Evolutionary conservation across 192 early-diverging fungal species (phyloP).

Genomic region (Backusella parvicylindrica): DNA sequence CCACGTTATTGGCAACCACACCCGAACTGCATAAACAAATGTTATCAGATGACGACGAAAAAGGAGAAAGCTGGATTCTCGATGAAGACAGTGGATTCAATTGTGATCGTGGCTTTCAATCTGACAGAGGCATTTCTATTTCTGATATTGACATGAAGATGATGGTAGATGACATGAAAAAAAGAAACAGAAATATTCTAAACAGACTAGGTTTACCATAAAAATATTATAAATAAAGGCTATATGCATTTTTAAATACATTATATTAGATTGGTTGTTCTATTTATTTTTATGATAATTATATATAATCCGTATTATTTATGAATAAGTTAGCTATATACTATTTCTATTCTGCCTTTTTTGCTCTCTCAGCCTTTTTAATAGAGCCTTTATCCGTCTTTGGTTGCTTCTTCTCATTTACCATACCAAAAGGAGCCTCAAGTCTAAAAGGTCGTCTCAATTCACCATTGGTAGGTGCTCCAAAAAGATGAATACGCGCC

Average conservation of each 20-base stretch:
- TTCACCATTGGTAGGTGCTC: conserved; percentile 67
- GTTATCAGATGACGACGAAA: background rate
- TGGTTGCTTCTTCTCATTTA: conserved; percentile 32
- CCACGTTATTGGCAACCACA: background rate
- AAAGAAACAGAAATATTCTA: background rate
- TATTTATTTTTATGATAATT: too few species aligned
- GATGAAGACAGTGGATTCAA: background rate
- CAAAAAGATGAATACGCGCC: conserved; percentile 77
- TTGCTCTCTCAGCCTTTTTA: conserved; percentile 53
- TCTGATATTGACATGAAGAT: background rate
- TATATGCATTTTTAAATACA: too few species aligned
- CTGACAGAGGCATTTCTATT: background rate
- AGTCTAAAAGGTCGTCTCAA: conserved; percentile 84
- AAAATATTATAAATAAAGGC: too few species aligned
- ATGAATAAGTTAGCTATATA: too few species aligned
- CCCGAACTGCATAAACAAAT: background rate
- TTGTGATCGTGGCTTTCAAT: background rate
- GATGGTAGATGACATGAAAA: background rate
- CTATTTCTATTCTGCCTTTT: conserved; percentile 24
- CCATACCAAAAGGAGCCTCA: conserved; percentile 66
- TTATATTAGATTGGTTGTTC: too few species aligned
- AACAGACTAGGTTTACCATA: background rate
- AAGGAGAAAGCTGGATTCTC: background rate
- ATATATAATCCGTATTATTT: too few species aligned
- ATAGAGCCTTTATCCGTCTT: conserved; percentile 51